Base-by-base conservation (phyloP, 805 yeast species). In the Pichia californica region DNA sequence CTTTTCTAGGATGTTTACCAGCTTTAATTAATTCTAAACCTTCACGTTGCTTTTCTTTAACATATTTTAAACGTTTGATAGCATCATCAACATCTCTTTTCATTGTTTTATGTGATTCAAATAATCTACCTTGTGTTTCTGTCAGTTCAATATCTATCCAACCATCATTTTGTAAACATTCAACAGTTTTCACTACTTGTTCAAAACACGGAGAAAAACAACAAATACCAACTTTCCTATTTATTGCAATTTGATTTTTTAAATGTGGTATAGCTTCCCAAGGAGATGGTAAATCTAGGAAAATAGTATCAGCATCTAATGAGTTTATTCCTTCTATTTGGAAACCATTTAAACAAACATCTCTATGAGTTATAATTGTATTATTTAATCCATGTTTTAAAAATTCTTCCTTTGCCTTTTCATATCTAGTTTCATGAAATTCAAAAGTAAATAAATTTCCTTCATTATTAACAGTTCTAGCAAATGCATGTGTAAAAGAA, bases 171-270 rank as follows among this genome's bases (percentile, higher is more conserved):
- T 82, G 80, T 45, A 93, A 66, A 0, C 85, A 82, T 50, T 77
- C 82, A 11, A 91, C 79, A 0, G 98, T 86, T 58, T 85, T 82
- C 45, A 83, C 83, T 4, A 93, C 99, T 66, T 93, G 99, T 64
- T 93, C 99, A 38, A 93, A 85, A 63, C 99, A 93, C 9, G 99
- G 99, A 31, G 95, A 86, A 59, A 93, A 93, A 63, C 99, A 93
- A 64, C 99, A 93, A 42, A 93, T 73, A 3, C 84, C 79, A 19
- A 79, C 85, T 23, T 71, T 69, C 43, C 71, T 68, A 16, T 65
- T 65, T 8, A 66, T 61, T 8, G 83, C 66, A 14, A 85, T 71
- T 1, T 84, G 94, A 2, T 53, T 40, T 11, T 70, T 65, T 36
- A 91, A 64, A 62, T 83, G 82, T 7, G 88, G 87, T 41, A 93